Conservation (phyloP, 352 stramenopile species). For the Poterioochromonas sp. region DNA sequence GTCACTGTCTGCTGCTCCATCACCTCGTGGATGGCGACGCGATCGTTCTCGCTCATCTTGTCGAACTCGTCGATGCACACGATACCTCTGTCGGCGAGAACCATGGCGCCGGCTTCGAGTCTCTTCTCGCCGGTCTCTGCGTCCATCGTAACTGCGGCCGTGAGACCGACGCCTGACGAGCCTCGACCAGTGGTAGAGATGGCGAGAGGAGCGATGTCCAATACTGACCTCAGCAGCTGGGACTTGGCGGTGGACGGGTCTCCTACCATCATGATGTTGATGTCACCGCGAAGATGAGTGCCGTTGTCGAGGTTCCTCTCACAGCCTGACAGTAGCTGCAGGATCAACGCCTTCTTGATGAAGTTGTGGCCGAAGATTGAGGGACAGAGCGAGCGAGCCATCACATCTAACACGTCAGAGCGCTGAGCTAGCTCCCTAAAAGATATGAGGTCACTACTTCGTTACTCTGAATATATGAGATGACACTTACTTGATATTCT, state of each 20-base stretch:
- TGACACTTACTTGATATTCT: slow-evolving; percentile 83
- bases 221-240: slow-evolving; percentile 92
- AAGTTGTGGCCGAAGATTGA: slow-evolving; percentile 95
- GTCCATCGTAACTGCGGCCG: slow-evolving; percentile 93
- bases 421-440: not conserved
- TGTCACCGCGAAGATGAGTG: slow-evolving; percentile 97
- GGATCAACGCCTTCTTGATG: slow-evolving; percentile 87
- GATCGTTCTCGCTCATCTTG: slow-evolving; percentile 92
- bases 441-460: slow-evolving; percentile 49
- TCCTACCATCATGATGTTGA: slow-evolving; percentile 94
- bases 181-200: slow-evolving; percentile 73
- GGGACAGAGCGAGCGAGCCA: slow-evolving; percentile 85
- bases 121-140: slow-evolving; percentile 69
- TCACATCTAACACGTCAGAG: slow-evolving; percentile 61
- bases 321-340: slow-evolving; percentile 75
- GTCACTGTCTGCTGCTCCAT: slow-evolving; percentile 99
- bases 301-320: slow-evolving; percentile 96
- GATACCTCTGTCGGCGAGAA: slow-evolving; percentile 93
- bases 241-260: slow-evolving; percentile 98
- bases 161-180: slow-evolving; percentile 90
- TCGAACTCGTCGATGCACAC: slow-evolving; percentile 99
- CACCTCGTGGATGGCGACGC: slow-evolving; percentile 98
- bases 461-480: slow-evolving; percentile 35
- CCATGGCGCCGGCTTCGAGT: slow-evolving; percentile 96
- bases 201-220: slow-evolving; percentile 80